Evolutionary conservation across 805 yeast species (phyloP).

Genomic region (Sporopachydermia quercuum): DNA sequence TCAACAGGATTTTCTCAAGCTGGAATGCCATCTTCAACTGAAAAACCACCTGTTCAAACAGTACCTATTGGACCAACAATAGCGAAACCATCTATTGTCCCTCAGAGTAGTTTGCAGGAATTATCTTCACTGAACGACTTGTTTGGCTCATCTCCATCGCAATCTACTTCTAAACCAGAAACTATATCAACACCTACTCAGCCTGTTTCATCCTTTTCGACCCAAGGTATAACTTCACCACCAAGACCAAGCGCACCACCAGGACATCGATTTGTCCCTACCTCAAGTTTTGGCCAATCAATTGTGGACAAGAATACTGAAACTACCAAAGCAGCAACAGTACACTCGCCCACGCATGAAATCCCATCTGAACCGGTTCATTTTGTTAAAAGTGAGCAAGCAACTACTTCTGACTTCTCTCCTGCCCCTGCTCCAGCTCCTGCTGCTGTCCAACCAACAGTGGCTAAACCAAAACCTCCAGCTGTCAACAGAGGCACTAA

Average conservation of each 20-base stretch:
- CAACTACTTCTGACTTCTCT: no score
- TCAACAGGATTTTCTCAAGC: conserved; percentile 3
- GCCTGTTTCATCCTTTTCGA: conserved; percentile 7
- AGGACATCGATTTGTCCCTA: conserved; percentile 50
- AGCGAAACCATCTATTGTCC: conserved; percentile 18
- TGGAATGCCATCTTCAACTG: conserved; percentile 2
- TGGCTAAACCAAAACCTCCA: conserved; percentile 4
- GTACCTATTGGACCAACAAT: conserved; percentile 10
- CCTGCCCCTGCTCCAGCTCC: conserved; percentile 15
- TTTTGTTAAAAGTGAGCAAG: no score
- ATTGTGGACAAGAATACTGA: conserved; percentile 25
- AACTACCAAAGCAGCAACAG: conserved; percentile 10
- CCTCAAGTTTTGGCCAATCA: conserved; percentile 75
- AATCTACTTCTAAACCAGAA: conserved; percentile 12
- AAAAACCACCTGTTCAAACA: conserved; percentile 5
- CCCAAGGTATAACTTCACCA: conserved; percentile 7
- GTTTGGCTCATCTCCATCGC: conserved; percentile 26
- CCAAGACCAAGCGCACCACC: conserved; percentile 17
- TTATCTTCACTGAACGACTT: conserved; percentile 44
- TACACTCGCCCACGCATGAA: conserved; percentile 12
- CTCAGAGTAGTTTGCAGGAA: conserved; percentile 41
- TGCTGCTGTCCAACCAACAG: conserved; percentile 12
- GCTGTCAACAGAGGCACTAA: background rate
- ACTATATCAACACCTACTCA: conserved; percentile 5
- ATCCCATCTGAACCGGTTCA: conserved; percentile 16